Base-by-base conservation (phyloP, 2,329 filamentous ascomycete genomes). In the Fusarium vanettenii region DNA sequence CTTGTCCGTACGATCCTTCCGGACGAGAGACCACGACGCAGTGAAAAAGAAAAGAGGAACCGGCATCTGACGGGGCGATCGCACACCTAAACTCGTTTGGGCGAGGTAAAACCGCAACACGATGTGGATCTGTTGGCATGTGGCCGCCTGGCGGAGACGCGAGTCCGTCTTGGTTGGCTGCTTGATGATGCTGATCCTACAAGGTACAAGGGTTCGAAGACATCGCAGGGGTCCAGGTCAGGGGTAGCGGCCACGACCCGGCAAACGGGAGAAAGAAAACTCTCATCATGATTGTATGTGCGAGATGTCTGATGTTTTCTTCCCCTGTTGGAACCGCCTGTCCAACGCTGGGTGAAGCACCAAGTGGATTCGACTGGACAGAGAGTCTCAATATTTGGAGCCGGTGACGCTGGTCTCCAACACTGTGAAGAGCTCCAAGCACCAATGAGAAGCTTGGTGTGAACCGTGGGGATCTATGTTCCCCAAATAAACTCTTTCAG, bases 101-200 rank as follows among this genome's bases (percentile, higher is more conserved):
- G 73, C 45, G 60, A 75, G 62, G 72, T 74, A 75, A 79, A 76
- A 79, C 74, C 62, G 41, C 70, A 77, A 70, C 67, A 66, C 69
- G 62, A 64, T 68, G 69, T 70, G 71, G 74, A 67, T 41, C 68
- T 50, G 64, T 66, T 74, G 74, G 74, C 74, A 72, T 78, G 74
- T 75, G 75, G 68, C 61, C 62, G 48, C 45, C 52, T 57, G 57
- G 71, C 68, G 76, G 72, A 69, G 69, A 76, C 70, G 56, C 39
- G 45, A 29, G 37, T 59, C 27, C 29, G 52, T 37, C 50, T 45
- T 79, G 75, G 66, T 76, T 78, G 74, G 77, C 66, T 75, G 60
- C 64, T 64, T 33, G 55, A 69, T 37, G 43, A 66, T 65, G 73
- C 67, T 78, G 76, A 79, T 75, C 70, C 70, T 78, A 67, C 66